A percentile compares a stretch with the other conserved stretches of the same genome.
phyloP scores from a whole-genome alignment of 139 green algal species.

The Tetradesmus obliquus region DNA sequence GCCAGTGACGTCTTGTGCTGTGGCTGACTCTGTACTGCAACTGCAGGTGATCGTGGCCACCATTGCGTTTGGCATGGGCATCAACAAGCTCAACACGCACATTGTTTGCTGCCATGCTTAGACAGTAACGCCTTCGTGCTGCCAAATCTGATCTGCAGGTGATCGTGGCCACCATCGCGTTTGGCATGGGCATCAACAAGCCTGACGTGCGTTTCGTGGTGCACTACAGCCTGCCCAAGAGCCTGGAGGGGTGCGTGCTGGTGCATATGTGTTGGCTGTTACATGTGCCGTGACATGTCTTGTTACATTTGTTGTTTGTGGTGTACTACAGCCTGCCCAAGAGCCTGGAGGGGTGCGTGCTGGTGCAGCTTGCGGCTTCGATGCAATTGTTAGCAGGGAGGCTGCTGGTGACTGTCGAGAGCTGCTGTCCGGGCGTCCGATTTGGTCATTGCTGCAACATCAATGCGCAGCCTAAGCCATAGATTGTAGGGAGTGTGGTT shows the following conservation, averaged over 20 bases:
- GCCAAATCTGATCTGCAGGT: not conserved
- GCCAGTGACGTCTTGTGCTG: not conserved
- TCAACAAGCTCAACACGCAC: constrained; percentile 51
- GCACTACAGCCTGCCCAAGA: constrained; percentile 92
- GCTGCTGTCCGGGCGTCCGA: no score
- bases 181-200: constrained; percentile 77
- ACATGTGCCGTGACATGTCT: no score
- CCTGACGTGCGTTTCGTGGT: constrained; percentile 91
- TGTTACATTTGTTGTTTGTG: constrained; percentile 72
- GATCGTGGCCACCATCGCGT: not conserved
- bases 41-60: constrained; percentile 84
- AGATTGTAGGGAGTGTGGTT: no score
- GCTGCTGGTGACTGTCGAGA: not conserved
- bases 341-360: constrained; percentile 89
- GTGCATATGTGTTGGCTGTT: not conserved
- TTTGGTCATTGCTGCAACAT: no score
- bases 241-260: constrained; percentile 86
- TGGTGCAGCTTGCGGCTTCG: constrained; percentile 34
- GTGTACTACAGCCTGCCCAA: constrained; percentile 93
- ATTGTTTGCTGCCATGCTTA: not conserved
- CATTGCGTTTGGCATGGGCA: constrained; percentile 83
- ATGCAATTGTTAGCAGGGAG: not conserved
- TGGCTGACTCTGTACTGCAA: not conserved
- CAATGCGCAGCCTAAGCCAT: no score
- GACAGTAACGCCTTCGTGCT: not conserved